Base-by-base conservation (phyloP, 2,329 filamentous ascomycete species). In the Talaromyces sp. region DNA sequence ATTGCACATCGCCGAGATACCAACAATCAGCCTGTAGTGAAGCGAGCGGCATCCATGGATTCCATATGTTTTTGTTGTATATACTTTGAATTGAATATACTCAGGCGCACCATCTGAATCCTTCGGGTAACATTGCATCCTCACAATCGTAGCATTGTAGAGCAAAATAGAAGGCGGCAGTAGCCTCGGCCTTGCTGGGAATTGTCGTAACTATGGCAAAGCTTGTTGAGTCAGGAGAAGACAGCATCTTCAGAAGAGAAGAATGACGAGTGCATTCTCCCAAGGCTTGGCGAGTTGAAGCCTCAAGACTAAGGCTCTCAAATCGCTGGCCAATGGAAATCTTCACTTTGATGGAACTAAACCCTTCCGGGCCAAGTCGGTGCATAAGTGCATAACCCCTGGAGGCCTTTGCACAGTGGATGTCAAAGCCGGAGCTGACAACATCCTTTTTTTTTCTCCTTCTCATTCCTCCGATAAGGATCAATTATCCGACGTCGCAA, bases 1-100 rank as follows among this genome's bases (percentile, higher is more conserved):
- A 63, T 63, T 80, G 58, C 77, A 78, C 60, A 78, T 80, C 65
- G 74, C 73, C 10, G 73, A 78, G 57, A 67, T 78, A 35, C 75
- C 76, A 5, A 67, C 59, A 9, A 50, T 61, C 25, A 48, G 37
- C 46, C 41, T 57, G 40, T 45, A 31, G 19, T 51, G 53, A 56
- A n/a, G 7, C n/a, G n/a, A n/a, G n/a, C n/a, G n/a, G n/a, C n/a
- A n/a, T n/a, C n/a, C n/a, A n/a, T n/a, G n/a, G n/a, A n/a, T n/a
- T n/a, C n/a, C n/a, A n/a, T n/a, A n/a, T n/a, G n/a, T n/a, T n/a
- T n/a, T n/a, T n/a, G n/a, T n/a, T n/a, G n/a, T n/a, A n/a, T n/a
- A n/a, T n/a, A n/a, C n/a, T n/a, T n/a, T n/a, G n/a, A n/a, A n/a
- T n/a, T 52, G 48, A 39, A 39, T 52, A 52, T 52, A 52, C 35